Evolutionary conservation across 2,329 filamentous ascomycete genomes (phyloP), one percentile per base, ranked within the genome.

Genomic region (Colletotrichum musicola): DNA sequence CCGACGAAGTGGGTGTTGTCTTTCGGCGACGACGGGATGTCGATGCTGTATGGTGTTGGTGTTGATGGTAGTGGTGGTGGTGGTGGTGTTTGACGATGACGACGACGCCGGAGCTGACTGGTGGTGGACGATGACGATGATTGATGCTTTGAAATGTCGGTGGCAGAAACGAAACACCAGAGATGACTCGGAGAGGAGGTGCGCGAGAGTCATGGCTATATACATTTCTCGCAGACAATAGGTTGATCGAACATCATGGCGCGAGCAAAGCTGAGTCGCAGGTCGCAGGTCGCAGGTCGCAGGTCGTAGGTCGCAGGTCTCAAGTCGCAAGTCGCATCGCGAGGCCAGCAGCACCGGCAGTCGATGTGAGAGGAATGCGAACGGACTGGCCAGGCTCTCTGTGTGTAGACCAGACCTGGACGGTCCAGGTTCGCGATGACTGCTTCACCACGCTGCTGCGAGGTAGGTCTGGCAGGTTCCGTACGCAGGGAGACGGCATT

Each of bases 141-240:
- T 30, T 58, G 42, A 10, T 53, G 55, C 16, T 49, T 20, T 22
- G 46, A 49, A 22, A 49, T 50, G 38, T n/a, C 38, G 16, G 18
- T 16, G 46, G 38, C 13, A 42, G 13, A 42, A n/a, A 18, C 65
- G 65, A 60, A 65, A 68, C 65, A 60, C 22, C 54, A 16, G 3
- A 35, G 49, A 65, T 68, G 65, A 68, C 65, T 68, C 65, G 65
- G 44, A 50, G 49, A 13, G 22, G 30, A 53, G 62, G 40, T 25
- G 27, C 55, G 49, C 47, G n/a, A 60, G 65, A 68, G 65, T 68
- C 65, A 68, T 68, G 50, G 49, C 38, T 57, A 68, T 65, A 65
- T 64, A 53, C 27, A 22, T 49, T 12, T 12, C 46, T 46, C 20
- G 47, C 18, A 35, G 55, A 47, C 22, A 27, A 58, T 18, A 47